phyloP scores from a whole-genome alignment of 1,284 basidiomycete species.

The Stereum hirsutum region DNA sequence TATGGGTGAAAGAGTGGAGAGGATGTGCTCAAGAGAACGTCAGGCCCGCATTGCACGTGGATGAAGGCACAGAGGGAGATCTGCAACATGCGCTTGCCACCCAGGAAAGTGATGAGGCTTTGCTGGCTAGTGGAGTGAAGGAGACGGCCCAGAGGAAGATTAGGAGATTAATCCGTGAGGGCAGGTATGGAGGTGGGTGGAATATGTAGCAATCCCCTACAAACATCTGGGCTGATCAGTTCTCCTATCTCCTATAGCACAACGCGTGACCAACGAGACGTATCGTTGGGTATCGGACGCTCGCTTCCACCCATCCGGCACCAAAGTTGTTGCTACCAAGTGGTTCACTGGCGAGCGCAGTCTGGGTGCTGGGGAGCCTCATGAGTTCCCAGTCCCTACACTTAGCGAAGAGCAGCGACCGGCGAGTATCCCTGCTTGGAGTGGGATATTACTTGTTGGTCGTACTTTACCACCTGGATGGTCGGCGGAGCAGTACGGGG shows the following conservation, averaged over 20 bases:
- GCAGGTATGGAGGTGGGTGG: slow-evolving; percentile 40
- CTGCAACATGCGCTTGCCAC: slow-evolving; percentile 3
- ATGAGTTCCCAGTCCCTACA: slow-evolving; percentile 47
- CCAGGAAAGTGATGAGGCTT: slow-evolving; percentile 34
- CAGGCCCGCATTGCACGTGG: slow-evolving; percentile 26
- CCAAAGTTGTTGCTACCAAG: slow-evolving; percentile 58
- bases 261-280: slow-evolving; percentile 64
- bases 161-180: slow-evolving; percentile 48
- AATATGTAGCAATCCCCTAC: background rate
- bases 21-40: slow-evolving; percentile 54
- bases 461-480: slow-evolving; percentile 50
- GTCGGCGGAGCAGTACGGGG: slow-evolving; percentile 44
- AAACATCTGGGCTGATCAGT: slow-evolving; percentile 1
- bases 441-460: slow-evolving; percentile 46
- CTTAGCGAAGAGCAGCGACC: slow-evolving; percentile 12
- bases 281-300: slow-evolving; percentile 60
- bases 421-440: slow-evolving; percentile 36
- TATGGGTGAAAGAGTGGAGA: slow-evolving; percentile 58
- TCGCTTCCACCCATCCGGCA: slow-evolving; percentile 57
- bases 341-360: slow-evolving; percentile 47
- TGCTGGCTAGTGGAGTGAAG: slow-evolving; percentile 37
- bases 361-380: slow-evolving; percentile 50
- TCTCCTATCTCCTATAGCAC: slow-evolving; percentile 26
- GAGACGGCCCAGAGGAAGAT: slow-evolving; percentile 39
- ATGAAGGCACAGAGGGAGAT: background rate